Evolutionary conservation across 192 early-diverging fungal species (phyloP).

Genomic region (Coemansia sp.): DNA sequence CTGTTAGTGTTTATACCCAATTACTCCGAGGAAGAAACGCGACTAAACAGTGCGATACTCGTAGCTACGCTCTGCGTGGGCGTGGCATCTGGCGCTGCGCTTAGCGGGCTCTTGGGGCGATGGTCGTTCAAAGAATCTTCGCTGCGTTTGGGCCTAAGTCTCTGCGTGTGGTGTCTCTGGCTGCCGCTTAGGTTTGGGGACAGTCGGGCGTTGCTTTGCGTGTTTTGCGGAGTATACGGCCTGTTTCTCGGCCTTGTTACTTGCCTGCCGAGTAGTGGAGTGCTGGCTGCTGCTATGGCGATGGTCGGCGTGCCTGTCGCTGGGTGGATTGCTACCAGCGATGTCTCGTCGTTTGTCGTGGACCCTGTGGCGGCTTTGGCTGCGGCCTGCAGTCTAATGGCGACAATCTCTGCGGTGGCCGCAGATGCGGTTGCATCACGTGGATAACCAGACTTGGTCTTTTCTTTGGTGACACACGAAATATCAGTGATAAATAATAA

Average conservation of each 20-base stretch:
- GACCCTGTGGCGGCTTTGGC: slow-evolving; percentile 10
- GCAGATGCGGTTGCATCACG: not conserved
- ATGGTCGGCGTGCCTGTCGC: slow-evolving; percentile 6
- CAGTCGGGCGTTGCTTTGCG: slow-evolving; percentile 17
- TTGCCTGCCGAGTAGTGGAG: not conserved
- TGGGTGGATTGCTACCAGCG: not conserved
- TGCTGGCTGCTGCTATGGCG: not conserved
- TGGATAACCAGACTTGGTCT: not conserved
- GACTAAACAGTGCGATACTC: slow-evolving; percentile 11
- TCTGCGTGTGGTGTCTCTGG: slow-evolving; percentile 36
- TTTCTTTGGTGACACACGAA: not conserved
- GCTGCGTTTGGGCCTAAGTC: not conserved
- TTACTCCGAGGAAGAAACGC: not conserved
- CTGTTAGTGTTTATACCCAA: slow-evolving; percentile 20
- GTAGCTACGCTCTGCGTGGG: slow-evolving; percentile 13
- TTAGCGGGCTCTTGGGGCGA: not conserved
- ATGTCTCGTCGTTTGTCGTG: not conserved
- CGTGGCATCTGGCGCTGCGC: not conserved
- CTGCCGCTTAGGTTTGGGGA: slow-evolving; percentile 16
- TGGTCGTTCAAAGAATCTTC: not conserved
- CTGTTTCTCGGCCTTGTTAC: slow-evolving; percentile 14
- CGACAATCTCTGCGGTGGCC: slow-evolving; percentile 5
- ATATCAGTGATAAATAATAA: not conserved
- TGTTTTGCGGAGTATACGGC: slow-evolving; percentile 24
- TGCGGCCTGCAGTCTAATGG: slow-evolving; percentile 13